Evolutionary conservation across 1,284 basidiomycete species (phyloP).

Genomic region (Trichosporon sp.): DNA sequence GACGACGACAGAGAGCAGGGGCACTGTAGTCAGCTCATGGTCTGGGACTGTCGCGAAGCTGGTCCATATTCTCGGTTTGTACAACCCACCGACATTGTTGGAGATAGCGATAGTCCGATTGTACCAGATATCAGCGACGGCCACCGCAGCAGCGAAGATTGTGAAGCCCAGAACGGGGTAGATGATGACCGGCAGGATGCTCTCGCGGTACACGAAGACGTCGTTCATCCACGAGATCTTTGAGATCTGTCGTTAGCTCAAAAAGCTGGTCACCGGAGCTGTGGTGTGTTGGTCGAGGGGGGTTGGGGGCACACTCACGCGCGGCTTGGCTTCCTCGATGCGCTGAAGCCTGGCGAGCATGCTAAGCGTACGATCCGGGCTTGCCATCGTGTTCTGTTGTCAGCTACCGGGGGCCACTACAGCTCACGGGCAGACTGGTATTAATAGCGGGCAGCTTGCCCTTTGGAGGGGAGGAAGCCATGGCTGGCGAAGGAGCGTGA

Average conservation of each 20-base stretch:
- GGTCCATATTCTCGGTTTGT: not conserved
- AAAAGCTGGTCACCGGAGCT: not conserved
- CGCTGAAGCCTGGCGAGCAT: conserved; percentile 49
- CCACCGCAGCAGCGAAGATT: conserved; percentile 63
- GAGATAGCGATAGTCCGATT: conserved; percentile 49
- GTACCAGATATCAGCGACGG: conserved; percentile 46
- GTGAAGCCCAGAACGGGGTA: conserved; percentile 78
- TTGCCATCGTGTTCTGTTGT: conserved; percentile 12
- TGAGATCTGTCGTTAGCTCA: conserved; percentile 34
- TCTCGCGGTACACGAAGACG: conserved; percentile 67
- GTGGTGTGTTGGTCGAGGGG: not conserved
- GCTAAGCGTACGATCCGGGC: conserved; percentile 36
- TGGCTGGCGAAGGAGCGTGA: not conserved
- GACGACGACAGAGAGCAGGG: conserved; percentile 84
- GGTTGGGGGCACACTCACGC: conserved; percentile 34
- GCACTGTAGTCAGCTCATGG: conserved; percentile 58
- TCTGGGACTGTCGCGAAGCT: not conserved
- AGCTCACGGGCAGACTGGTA: conserved; percentile 7
- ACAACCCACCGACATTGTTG: conserved; percentile 52
- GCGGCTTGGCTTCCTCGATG: conserved; percentile 51
- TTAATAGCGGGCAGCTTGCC: conserved; percentile 10
- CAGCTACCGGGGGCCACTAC: not conserved
- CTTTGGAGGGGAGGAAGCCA: not conserved
- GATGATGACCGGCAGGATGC: conserved; percentile 62
- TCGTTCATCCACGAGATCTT: conserved; percentile 89